Conservation (phyloP, 768 basidiomycete species). For the Kwoniella sp. region DNA sequence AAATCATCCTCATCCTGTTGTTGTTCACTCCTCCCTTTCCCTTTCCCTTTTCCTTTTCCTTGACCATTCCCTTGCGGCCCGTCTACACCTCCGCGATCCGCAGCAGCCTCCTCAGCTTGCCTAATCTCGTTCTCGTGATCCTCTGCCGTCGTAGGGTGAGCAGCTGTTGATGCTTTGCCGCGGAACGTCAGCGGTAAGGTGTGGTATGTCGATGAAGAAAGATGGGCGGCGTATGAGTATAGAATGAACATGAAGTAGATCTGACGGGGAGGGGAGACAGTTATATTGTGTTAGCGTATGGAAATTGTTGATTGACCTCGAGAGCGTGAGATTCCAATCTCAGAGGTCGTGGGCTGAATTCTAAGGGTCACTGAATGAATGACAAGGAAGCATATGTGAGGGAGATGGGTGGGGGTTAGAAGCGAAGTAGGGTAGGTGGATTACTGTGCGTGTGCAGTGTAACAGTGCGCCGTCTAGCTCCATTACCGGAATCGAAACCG, state of each 20-base stretch:
- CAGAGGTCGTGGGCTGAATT: too few species aligned
- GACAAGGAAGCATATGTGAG: too few species aligned
- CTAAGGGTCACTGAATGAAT: too few species aligned
- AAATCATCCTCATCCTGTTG: slow-evolving; percentile 26
- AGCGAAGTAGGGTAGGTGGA: too few species aligned
- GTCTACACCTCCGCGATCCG: too few species aligned
- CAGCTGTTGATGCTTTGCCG: slow-evolving; percentile 35
- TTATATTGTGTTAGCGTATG: not conserved
- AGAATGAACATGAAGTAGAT: slow-evolving; percentile 86
- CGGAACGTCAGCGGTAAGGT: slow-evolving; percentile 64
- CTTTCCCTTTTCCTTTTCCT: slow-evolving; percentile 11
- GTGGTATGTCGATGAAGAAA: slow-evolving; percentile 87
- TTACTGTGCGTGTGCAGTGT: too few species aligned
- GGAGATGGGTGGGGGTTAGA: too few species aligned
- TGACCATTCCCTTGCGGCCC: not conserved
- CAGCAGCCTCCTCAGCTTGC: slow-evolving; percentile 21
- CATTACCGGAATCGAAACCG: too few species aligned
- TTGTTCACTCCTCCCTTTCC: slow-evolving; percentile 2
- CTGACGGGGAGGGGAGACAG: slow-evolving; percentile 57
- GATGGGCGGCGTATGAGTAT: slow-evolving; percentile 90
- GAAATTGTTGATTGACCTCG: too few species aligned
- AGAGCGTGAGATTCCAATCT: too few species aligned
- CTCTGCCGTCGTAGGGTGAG: slow-evolving; percentile 39
- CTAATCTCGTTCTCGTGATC: slow-evolving; percentile 37
- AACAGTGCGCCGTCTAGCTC: too few species aligned